These are phyloP conservation scores for Phialophora chinensis DNA, from an alignment of 2,329 filamentous ascomycete species.

Conservation along the genomic window DNA sequence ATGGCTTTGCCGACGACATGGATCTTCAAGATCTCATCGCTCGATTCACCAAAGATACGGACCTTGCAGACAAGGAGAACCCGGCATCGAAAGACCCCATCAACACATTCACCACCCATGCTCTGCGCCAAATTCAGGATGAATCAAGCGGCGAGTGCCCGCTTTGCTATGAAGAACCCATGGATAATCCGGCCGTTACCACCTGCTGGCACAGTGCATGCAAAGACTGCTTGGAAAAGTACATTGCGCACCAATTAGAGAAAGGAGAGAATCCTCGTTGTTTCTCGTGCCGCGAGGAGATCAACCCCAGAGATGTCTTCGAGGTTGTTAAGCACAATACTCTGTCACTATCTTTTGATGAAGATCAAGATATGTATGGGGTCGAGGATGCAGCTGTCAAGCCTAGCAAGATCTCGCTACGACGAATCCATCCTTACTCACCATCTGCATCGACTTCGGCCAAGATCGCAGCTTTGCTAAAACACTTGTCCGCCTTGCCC, in stretches of 20 bases:
- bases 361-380: conserved; percentile 47
- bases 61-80: conserved; percentile 60
- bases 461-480: conserved; percentile 82
- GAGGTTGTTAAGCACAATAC: conserved; percentile 77
- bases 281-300: conserved; percentile 84
- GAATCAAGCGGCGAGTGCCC: conserved; percentile 90
- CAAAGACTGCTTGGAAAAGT: conserved; percentile 88
- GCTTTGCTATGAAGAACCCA: conserved; percentile 92
- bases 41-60: conserved; percentile 75
- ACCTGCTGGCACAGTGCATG: conserved; percentile 98
- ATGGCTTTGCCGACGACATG: conserved; percentile 92
- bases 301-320: conserved; percentile 85
- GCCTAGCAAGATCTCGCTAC: conserved; percentile 62
- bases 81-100: conserved; percentile 60
- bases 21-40: conserved; percentile 85
- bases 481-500: conserved; percentile 74
- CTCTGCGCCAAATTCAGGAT: conserved; percentile 86
- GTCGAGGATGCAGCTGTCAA: conserved; percentile 45
- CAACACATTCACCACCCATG: conserved; percentile 82
- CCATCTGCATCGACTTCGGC: conserved; percentile 67
- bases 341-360: conserved; percentile 48
- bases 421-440: conserved; percentile 69
- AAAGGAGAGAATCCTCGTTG: conserved; percentile 78
- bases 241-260: conserved; percentile 83
- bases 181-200: conserved; percentile 92